These are phyloP conservation scores for Theileria sp. DNA, from an alignment of 169 alveolate species.

Conservation along the genomic window DNA sequence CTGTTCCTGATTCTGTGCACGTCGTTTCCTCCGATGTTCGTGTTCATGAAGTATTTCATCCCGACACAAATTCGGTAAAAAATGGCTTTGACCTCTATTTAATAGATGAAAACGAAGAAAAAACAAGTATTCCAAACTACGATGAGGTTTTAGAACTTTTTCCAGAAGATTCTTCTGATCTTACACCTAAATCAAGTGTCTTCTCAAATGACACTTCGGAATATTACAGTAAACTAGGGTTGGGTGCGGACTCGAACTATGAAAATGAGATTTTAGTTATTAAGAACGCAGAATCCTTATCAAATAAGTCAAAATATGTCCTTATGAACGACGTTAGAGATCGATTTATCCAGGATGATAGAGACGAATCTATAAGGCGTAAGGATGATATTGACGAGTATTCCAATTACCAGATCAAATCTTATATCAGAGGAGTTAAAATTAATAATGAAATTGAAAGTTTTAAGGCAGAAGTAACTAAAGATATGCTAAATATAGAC, in stretches of 20 bases:
- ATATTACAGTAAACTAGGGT: not conserved
- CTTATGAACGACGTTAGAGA: conserved; percentile 79
- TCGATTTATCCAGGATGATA: conserved; percentile 75
- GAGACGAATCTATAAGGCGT: conserved; percentile 72
- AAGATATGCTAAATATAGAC: conserved; percentile 54
- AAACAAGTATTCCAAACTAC: not conserved
- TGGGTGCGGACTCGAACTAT: not conserved
- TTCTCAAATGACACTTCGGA: not conserved
- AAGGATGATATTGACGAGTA: conserved; percentile 77
- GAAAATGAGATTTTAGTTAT: not conserved
- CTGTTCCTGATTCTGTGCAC: not conserved
- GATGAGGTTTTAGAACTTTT: conserved; percentile 5
- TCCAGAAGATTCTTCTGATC: conserved; percentile 11
- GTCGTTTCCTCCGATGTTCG: not conserved
- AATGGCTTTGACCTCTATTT: not conserved
- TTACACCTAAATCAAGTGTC: no score
- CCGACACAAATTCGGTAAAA: not conserved
- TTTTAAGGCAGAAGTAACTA: conserved; percentile 62
- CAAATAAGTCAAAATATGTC: conserved; percentile 73
- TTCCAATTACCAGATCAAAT: conserved; percentile 80
- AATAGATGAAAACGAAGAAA: not conserved
- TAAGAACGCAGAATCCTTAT: conserved; percentile 26
- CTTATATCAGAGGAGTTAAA: conserved; percentile 77
- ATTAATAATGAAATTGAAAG: conserved; percentile 82
- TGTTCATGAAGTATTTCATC: not conserved